Evolutionary conservation across 148 eudicot species (phyloP).

Genomic region (Rhododendron vialii): DNA sequence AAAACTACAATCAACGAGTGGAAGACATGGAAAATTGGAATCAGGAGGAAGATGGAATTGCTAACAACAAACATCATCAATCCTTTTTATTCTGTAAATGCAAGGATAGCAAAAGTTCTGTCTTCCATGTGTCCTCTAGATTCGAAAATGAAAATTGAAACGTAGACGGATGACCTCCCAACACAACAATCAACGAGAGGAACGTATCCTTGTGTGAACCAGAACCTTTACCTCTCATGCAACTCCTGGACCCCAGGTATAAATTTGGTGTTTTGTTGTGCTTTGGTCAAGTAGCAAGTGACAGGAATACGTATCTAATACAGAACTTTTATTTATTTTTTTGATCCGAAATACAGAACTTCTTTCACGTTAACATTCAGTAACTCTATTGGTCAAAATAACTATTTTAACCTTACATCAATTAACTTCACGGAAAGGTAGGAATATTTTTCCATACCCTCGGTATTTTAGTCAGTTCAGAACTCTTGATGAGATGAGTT

Average conservation of each 20-base stretch:
- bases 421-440: background rate
- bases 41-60: background rate
- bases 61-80: background rate
- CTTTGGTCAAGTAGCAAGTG: too few species aligned
- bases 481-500: background rate
- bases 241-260: too few species aligned
- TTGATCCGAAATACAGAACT: too few species aligned
- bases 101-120: background rate
- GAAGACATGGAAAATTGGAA: background rate
- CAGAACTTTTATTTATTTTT: too few species aligned
- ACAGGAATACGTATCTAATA: too few species aligned
- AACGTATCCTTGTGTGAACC: background rate
- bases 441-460: background rate
- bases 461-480: background rate
- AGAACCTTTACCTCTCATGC: background rate
- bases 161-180: background rate
- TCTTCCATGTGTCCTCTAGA: background rate
- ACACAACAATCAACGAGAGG: background rate
- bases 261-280: too few species aligned
- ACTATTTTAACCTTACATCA: background rate
- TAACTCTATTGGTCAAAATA: too few species aligned
- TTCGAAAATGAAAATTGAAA: background rate
- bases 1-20: background rate
- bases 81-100: background rate
- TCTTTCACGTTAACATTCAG: background rate